Evolutionary conservation across 768 basidiomycete species (phyloP).

Genomic region (Rhizopogon vesiculosus): DNA sequence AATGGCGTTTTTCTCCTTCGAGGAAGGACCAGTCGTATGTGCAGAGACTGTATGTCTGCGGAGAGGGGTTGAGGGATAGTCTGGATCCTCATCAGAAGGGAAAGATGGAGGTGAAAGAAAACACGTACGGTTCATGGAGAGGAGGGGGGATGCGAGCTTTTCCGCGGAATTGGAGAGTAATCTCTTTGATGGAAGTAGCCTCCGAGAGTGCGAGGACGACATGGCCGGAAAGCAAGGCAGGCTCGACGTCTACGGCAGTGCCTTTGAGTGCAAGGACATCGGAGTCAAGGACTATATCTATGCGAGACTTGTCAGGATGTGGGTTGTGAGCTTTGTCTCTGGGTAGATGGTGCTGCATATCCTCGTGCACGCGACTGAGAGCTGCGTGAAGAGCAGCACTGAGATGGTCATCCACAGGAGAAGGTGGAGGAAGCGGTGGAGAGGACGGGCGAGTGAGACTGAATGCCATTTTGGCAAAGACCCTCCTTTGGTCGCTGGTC

Average conservation of each 20-base stretch:
- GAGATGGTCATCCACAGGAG: slow-evolving; percentile 27
- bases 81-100: slow-evolving; percentile 4
- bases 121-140: slow-evolving; percentile 53
- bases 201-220: slow-evolving; percentile 78
- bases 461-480: slow-evolving; percentile 27
- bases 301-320: slow-evolving; percentile 40
- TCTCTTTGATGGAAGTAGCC: slow-evolving; percentile 78
- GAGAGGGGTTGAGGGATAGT: slow-evolving; percentile 22
- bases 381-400: slow-evolving; percentile 36
- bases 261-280: slow-evolving; percentile 72
- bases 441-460: slow-evolving; percentile 29
- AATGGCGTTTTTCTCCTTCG: slow-evolving; percentile 71
- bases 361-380: slow-evolving; percentile 23
- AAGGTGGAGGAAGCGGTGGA: slow-evolving; percentile 11
- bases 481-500: background rate
- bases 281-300: slow-evolving; percentile 75
- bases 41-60: slow-evolving; percentile 59
- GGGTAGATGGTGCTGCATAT: slow-evolving; percentile 14
- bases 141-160: slow-evolving; percentile 69
- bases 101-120: slow-evolving; percentile 4
- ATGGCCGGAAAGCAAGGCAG: slow-evolving; percentile 74
- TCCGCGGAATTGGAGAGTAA: slow-evolving; percentile 80
- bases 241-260: slow-evolving; percentile 78
- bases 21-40: slow-evolving; percentile 93
- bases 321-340: slow-evolving; percentile 33